A percentile compares a stretch with the other conserved stretches of the same genome.
These are phyloP conservation scores for Oryza australiensis DNA, from an alignment of 176 grass and related monocot genomes.

Conservation along the genomic window DNA sequence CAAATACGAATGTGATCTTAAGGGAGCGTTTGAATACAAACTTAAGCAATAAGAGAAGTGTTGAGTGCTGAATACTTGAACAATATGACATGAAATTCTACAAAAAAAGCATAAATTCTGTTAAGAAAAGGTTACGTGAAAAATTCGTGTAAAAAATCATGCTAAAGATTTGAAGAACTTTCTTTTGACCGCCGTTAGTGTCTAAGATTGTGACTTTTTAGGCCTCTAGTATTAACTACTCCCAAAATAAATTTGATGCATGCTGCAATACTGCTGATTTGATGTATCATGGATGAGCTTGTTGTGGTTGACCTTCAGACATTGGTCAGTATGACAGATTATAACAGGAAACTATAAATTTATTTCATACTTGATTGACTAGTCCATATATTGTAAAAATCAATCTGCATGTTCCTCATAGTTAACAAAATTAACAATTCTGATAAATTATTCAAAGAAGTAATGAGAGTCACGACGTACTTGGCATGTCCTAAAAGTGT, in stretches of 20 bases:
- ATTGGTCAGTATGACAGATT: neutral
- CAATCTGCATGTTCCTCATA: neutral
- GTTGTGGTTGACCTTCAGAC: neutral
- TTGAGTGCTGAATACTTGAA: neutral
- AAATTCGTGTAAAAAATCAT: neutral
- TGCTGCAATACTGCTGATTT: neutral
- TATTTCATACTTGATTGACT: neutral
- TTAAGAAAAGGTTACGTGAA: neutral
- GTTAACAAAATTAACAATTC: neutral
- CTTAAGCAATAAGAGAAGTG: neutral
- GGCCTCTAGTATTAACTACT: neutral
- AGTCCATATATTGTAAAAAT: neutral
- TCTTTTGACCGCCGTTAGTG: neutral
- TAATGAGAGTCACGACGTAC: constrained; percentile 27
- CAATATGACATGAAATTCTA: neutral
- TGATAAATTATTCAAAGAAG: constrained; percentile 5
- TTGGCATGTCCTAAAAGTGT: constrained; percentile 71
- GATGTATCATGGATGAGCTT: neutral
- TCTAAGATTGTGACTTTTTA: neutral
- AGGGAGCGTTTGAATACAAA: neutral
- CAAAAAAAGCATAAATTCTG: neutral
- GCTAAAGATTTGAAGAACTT: neutral
- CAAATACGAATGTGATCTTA: neutral
- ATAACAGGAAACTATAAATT: neutral
- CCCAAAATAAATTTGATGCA: neutral